Base-by-base conservation (phyloP, 768 basidiomycete genomes). In the Suillus americanus region DNA sequence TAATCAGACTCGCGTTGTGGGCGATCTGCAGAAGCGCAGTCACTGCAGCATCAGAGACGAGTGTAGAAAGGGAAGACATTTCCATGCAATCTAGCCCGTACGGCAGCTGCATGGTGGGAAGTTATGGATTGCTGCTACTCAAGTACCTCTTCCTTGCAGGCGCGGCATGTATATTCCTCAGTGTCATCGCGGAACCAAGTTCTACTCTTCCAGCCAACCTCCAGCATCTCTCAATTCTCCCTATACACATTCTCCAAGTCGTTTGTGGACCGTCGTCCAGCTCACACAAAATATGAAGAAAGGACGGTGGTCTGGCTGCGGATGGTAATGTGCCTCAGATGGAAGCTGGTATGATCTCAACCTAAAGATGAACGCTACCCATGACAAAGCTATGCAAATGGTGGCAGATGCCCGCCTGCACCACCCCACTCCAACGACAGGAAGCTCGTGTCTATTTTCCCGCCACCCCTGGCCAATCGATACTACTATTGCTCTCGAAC, bases 391-490 rank as follows among this genome's bases (percentile, higher is more conserved):
- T 43, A 18, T 43, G 41, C 41, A 43, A 43, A 43, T 8, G 18
- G 18, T 43, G 41, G 16, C 41, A 43, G 20, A 43, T 8, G 20
- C 41, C 3, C 41, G 8, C 41, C 18, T 43, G 18, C 41, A 41
- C 7, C 5, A 46, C 10, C n/a, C 45, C n/a, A 45, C 43, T 45
- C 20, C 3, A n/a, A n/a, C 3, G 86, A 51, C 80, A 80, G 65
- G 95, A 94, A 74, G 92, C 92, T 2, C 85, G 91, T 71, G 76
- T 84, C 1, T 96, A 96, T 76, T 94, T 95, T 68, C 89, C 94
- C 0, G 69, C 73, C 30, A 69, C 75, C 1, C 78, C 87, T 40
- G 91, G 92, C 23, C 79, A 86, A 70, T 80, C 81, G 10, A 68
- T 79, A 54, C 72, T 83, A 8, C 70, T n/a, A n/a, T n/a, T n/a